Evolutionary conservation across 2,329 filamentous ascomycete species (phyloP).

Genomic region (Cyphellophora europaea): DNA sequence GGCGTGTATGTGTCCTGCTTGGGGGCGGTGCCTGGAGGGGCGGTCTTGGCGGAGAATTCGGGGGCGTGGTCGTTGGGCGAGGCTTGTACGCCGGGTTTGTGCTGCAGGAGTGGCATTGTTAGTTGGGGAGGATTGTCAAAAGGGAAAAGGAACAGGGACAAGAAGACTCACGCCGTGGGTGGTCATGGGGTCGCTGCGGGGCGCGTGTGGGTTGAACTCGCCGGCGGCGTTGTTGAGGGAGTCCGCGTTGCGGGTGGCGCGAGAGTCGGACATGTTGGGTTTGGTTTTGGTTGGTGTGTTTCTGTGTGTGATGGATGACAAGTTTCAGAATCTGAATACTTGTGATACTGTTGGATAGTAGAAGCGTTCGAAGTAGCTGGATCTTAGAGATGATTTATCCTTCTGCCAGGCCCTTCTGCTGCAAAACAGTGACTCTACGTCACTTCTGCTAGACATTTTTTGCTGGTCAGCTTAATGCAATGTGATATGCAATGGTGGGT

Average conservation of each 20-base stretch:
- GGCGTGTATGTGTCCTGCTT: slow-evolving; percentile 29
- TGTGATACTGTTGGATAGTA: too few species aligned
- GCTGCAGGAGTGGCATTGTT: slow-evolving; percentile 38
- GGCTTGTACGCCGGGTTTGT: slow-evolving; percentile 52
- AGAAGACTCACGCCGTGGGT: slow-evolving; percentile 39
- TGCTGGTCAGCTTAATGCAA: too few species aligned
- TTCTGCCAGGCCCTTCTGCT: too few species aligned
- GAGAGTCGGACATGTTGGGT: background rate
- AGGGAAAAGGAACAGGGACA: background rate
- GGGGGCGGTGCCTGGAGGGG: slow-evolving; percentile 57
- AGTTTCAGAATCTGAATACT: too few species aligned
- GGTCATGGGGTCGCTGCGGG: slow-evolving; percentile 43
- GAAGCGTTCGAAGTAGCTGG: too few species aligned
- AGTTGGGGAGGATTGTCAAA: background rate
- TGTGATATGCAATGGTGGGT: too few species aligned
- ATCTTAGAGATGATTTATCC: too few species aligned
- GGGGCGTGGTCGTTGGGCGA: slow-evolving; percentile 46
- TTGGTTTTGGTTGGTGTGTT: too few species aligned
- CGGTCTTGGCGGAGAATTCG: slow-evolving; percentile 54
- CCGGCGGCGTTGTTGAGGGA: slow-evolving; percentile 44
- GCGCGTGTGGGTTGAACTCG: slow-evolving; percentile 45
- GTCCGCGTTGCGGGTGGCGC: slow-evolving; percentile 39
- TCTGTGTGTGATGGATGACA: too few species aligned
- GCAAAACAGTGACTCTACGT: too few species aligned
- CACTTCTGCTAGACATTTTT: too few species aligned